Evolutionary conservation across 78 protist genomes (phyloP).

Genomic region (Dictyostelium intermedium): DNA sequence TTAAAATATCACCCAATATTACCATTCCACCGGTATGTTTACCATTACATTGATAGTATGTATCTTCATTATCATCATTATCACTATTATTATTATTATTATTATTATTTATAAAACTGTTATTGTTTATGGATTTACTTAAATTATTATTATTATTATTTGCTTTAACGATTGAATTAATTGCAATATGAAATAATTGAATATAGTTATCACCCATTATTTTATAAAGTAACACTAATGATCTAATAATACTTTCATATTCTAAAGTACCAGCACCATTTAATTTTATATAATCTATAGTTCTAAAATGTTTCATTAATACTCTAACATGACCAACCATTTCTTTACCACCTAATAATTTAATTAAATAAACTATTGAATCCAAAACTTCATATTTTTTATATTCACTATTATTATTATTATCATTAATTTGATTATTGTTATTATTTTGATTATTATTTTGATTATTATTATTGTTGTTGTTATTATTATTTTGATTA

Average conservation of each 20-base stretch:
- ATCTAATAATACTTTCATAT: constrained; percentile 4
- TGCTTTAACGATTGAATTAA: neutral
- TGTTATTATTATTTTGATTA: neutral
- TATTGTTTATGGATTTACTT: neutral
- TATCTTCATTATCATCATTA: neutral
- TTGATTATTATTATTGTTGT: neutral
- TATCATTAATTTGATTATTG: neutral
- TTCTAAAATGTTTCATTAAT: constrained; percentile 13
- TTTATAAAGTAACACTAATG: neutral
- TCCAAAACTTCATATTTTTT: constrained; percentile 4
- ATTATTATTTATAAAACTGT: neutral
- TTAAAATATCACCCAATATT: constrained; percentile 13
- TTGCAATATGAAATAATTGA: neutral
- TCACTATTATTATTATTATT: no score
- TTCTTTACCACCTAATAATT: neutral
- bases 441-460: neutral
- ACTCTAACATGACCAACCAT: neutral
- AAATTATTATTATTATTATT: neutral
- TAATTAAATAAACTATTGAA: neutral
- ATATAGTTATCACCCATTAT: neutral
- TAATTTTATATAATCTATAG: neutral
- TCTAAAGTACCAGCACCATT: neutral
- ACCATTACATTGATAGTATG: neutral
- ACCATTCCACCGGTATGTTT: constrained; percentile 11
- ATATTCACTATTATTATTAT: neutral